Evolutionary conservation across 2,329 filamentous ascomycete species (phyloP).

Genomic region (Beauveria rudraprayagi): DNA sequence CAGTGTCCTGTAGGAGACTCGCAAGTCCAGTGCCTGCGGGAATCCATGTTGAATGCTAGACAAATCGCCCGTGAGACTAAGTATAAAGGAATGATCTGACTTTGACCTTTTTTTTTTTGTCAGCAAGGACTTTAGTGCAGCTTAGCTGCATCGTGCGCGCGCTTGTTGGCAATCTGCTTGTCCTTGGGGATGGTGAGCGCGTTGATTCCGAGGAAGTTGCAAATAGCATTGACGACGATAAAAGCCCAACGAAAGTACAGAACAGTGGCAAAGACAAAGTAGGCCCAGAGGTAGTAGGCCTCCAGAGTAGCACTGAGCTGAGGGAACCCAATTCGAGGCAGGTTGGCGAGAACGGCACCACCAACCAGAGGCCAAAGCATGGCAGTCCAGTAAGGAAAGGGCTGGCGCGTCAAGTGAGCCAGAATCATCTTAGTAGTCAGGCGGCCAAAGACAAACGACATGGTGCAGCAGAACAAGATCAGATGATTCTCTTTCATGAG

Average conservation of each 20-base stretch:
- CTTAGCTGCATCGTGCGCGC: slow-evolving; percentile 31
- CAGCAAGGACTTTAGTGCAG: slow-evolving; percentile 19
- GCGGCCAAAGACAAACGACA: slow-evolving; percentile 95
- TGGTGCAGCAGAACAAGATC: slow-evolving; percentile 82
- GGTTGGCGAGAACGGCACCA: slow-evolving; percentile 74
- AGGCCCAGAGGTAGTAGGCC: slow-evolving; percentile 72
- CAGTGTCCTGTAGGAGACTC: neutral
- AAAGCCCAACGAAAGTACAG: slow-evolving; percentile 92
- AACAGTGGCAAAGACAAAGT: slow-evolving; percentile 74
- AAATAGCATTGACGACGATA: slow-evolving; percentile 85
- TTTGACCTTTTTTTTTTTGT: neutral
- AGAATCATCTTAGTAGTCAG: slow-evolving; percentile 99
- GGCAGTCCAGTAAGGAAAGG: slow-evolving; percentile 94
- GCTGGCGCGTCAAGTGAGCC: slow-evolving; percentile 84
- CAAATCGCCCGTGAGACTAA: neutral
- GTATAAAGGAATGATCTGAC: neutral
- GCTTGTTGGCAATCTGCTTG: slow-evolving; percentile 49
- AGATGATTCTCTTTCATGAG: slow-evolving; percentile 79
- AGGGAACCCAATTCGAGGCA: slow-evolving; percentile 67
- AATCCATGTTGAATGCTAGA: slow-evolving; percentile 3
- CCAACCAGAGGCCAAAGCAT: slow-evolving; percentile 81
- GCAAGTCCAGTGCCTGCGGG: neutral
- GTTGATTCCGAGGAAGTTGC: slow-evolving; percentile 85
- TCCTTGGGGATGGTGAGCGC: slow-evolving; percentile 74
- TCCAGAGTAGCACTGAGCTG: slow-evolving; percentile 59